A percentile compares a stretch with the other conserved stretches of the same genome.
Evolutionary conservation across 352 stramenopile species (phyloP).

Genomic region (Pilasporangium apinafurcum): DNA sequence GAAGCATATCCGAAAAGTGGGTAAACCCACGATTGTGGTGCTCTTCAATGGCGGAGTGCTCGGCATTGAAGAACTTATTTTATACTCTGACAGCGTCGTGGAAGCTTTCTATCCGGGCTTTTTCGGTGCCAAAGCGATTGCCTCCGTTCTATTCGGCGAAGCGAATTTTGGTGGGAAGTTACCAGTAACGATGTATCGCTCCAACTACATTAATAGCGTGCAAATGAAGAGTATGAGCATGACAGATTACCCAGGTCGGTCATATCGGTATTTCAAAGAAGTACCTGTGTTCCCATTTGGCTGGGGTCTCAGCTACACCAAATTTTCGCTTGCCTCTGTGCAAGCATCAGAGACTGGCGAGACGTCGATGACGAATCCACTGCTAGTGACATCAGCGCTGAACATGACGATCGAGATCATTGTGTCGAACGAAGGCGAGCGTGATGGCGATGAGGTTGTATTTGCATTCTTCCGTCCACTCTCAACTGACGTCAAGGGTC

Average conservation of each 20-base stretch:
- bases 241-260: conserved; percentile 82
- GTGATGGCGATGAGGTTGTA: conserved; percentile 64
- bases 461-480: conserved; percentile 74
- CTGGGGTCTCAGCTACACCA: conserved; percentile 88
- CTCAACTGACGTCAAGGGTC: conserved; percentile 43
- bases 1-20: conserved; percentile 42
- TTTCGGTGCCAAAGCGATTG: conserved; percentile 71
- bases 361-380: conserved; percentile 2
- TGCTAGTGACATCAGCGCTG: conserved; percentile 24
- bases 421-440: conserved; percentile 48
- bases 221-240: conserved; percentile 89
- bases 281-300: conserved; percentile 87
- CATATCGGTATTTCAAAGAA: conserved; percentile 91
- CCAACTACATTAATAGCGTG: conserved; percentile 65
- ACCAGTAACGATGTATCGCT: conserved; percentile 84
- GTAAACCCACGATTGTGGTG: conserved; percentile 74
- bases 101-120: conserved; percentile 84
- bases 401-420: conserved; percentile 43
- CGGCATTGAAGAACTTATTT: conserved; percentile 61
- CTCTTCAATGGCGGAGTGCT: conserved; percentile 87
- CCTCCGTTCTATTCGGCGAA: conserved; percentile 80
- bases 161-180: conserved; percentile 77
- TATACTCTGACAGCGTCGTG: conserved; percentile 56
- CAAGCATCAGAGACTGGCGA: not conserved
- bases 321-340: conserved; percentile 35